Conservation (phyloP, 106 monocot species). For the Triglochin maritima region DNA sequence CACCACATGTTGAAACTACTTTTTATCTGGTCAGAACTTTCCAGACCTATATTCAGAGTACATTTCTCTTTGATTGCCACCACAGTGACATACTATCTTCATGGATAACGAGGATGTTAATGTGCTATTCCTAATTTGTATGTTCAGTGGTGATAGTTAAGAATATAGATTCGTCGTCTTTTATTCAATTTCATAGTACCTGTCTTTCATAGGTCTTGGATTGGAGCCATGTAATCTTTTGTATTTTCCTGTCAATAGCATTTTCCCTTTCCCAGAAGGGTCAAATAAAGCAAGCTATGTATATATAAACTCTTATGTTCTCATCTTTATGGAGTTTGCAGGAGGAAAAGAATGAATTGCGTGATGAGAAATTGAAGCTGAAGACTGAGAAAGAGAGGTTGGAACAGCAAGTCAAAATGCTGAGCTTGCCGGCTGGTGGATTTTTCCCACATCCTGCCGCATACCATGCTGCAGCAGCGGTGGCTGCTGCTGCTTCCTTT, state of each 20-base stretch:
- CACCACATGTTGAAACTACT: no score
- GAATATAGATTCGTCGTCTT: no score
- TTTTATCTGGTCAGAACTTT: no score
- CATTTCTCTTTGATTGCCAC: no score
- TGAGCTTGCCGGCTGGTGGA: conserved; percentile 16
- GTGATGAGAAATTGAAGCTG: conserved; percentile 47
- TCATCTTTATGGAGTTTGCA: conserved; percentile 13
- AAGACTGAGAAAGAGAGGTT: conserved; percentile 47
- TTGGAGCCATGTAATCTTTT: no score
- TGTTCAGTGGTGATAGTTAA: no score
- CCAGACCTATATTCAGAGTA: no score
- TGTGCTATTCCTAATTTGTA: no score
- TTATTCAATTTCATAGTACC: no score
- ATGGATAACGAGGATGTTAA: no score
- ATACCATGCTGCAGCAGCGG: conserved; percentile 3
- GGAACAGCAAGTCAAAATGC: conserved; percentile 48
- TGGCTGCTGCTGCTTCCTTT: conserved; percentile 2
- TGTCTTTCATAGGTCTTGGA: no score
- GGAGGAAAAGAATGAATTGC: conserved; percentile 56
- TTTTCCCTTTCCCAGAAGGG: not conserved
- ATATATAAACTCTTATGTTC: not conserved
- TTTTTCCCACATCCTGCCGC: conserved; percentile 9
- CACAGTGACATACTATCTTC: no score
- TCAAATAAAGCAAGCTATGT: not conserved
- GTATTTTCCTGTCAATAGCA: not conserved